These are phyloP conservation scores for Zostera marina DNA, from an alignment of 116 monocot genomes.

Conservation along the genomic window DNA sequence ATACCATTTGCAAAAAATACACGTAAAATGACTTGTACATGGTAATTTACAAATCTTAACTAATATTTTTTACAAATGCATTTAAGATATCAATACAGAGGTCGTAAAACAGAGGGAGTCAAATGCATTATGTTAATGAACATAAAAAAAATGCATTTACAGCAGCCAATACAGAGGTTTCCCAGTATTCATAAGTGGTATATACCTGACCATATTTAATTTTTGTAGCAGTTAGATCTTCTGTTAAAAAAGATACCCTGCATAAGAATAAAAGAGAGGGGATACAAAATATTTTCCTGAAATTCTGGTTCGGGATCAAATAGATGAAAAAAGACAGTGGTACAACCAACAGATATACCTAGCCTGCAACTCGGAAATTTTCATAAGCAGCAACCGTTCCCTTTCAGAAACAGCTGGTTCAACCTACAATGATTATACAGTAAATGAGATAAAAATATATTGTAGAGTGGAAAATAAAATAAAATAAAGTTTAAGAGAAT, in stretches of 20 bases:
- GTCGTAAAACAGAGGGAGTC: too few relatives aligned
- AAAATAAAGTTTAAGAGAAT: too few relatives aligned
- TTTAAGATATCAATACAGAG: too few relatives aligned
- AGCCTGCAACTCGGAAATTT: slow-evolving; percentile 55
- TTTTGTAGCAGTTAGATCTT: slow-evolving; percentile 54
- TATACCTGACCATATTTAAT: slow-evolving; percentile 47
- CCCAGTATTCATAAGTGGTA: not conserved
- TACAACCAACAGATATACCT: slow-evolving; percentile 17
- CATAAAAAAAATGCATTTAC: too few relatives aligned
- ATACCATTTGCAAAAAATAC: too few relatives aligned
- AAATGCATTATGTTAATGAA: too few relatives aligned
- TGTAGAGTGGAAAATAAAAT: not conserved
- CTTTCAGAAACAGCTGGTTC: slow-evolving; percentile 40
- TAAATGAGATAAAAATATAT: not conserved
- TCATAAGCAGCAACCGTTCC: slow-evolving; percentile 44
- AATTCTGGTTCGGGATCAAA: too few relatives aligned
- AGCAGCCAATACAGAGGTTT: too few relatives aligned
- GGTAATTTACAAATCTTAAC: too few relatives aligned
- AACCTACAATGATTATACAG: slow-evolving; percentile 15
- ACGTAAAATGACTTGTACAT: too few relatives aligned
- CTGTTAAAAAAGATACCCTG: slow-evolving; percentile 54
- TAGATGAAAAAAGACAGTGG: too few relatives aligned
- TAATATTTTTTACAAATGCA: too few relatives aligned
- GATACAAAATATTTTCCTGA: not conserved
- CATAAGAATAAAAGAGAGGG: slow-evolving; percentile 5